These are phyloP conservation scores for Cyclanthera cordifolia DNA, from an alignment of 306 rosid genomes.

Conservation along the genomic window DNA sequence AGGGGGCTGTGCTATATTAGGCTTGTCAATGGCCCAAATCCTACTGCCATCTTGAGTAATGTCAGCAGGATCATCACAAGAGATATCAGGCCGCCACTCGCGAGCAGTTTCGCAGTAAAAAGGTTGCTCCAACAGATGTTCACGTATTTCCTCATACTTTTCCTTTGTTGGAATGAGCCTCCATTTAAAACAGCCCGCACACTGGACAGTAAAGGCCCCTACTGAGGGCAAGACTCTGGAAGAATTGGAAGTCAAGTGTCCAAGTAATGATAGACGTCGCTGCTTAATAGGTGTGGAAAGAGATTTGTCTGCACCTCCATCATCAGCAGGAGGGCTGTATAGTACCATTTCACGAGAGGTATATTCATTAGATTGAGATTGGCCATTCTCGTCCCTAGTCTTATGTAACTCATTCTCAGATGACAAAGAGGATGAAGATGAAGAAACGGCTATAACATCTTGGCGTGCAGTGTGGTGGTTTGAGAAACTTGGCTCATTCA, in stretches of 20 bases:
- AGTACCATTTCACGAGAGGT: constrained; percentile 56
- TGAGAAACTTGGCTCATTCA: constrained; percentile 1
- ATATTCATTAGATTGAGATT: constrained; percentile 25
- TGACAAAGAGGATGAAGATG: constrained; percentile 23
- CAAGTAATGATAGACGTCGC: constrained; percentile 14
- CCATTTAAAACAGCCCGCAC: constrained; percentile 90
- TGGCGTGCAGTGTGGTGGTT: neutral
- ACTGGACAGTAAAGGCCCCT: constrained; percentile 78
- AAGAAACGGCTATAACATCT: constrained; percentile 9
- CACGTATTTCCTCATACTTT: constrained; percentile 84
- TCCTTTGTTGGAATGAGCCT: constrained; percentile 83
- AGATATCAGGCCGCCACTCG: constrained; percentile 65
- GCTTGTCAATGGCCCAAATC: constrained; percentile 97
- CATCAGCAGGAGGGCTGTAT: constrained; percentile 36
- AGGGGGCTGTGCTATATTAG: constrained; percentile 81
- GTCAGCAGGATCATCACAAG: constrained; percentile 79
- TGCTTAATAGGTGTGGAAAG: constrained; percentile 25
- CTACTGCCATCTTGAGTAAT: constrained; percentile 77
- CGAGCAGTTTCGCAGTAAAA: constrained; percentile 63
- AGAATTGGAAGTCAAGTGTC: constrained; percentile 17
- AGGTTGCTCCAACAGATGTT: constrained; percentile 57
- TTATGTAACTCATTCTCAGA: constrained; percentile 22
- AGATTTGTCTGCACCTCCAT: constrained; percentile 23
- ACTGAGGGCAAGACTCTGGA: constrained; percentile 60
- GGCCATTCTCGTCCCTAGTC: constrained; percentile 30